Evolutionary conservation across 148 eudicot genomes (phyloP), one percentile per base, ranked within the genome.

Genomic region (Rhododendron ovatum): DNA sequence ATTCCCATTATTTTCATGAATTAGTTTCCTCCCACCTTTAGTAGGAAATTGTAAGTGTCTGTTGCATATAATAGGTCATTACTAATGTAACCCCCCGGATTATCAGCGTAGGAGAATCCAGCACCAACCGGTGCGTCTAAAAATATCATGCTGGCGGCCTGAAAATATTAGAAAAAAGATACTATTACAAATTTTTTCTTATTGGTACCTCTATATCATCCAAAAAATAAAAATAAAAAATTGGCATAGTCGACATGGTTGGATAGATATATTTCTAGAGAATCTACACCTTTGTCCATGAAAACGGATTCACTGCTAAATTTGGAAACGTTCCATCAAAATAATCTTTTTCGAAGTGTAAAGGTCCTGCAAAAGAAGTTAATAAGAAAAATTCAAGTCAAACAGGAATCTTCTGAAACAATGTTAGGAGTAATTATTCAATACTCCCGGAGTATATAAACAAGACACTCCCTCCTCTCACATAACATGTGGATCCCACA

Each of bases 51-150:
- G 22, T 79, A 79, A 35, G 26, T 30, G 14, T 85, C 57, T 1
- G 76, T 41, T 14, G 77, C 87, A 17, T 77, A 28, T 26, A 33
- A 28, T 17, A 33, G 33, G 65, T 85, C 87, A 78, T 80, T 57
- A 7, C 24, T 0, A 12, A 20, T 3, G 41, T 59, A 79, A 78
- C 41, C 17, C 26, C 30, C 59, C 2, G 41, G 24, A 24, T 18
- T 79, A 37, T 57, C 63, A 9, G 83, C 55, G 11, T 85, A 85
- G 28, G 87, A 85, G 41, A 78, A 85, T 85, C 87, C 87, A 9
- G 87, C 45, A 15, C 82, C 73, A 11, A 67, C 75, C 0, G 87
- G 83, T 61, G 77, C 83, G 6, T 85, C 83, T 24, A 85, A 3
- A 79, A 59, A 85, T 59, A 85, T 85, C 20, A 85, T 80, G 75